Evolutionary conservation across 2,329 filamentous ascomycete species (phyloP).

Genomic region (Cladosporium cucumerinum): DNA sequence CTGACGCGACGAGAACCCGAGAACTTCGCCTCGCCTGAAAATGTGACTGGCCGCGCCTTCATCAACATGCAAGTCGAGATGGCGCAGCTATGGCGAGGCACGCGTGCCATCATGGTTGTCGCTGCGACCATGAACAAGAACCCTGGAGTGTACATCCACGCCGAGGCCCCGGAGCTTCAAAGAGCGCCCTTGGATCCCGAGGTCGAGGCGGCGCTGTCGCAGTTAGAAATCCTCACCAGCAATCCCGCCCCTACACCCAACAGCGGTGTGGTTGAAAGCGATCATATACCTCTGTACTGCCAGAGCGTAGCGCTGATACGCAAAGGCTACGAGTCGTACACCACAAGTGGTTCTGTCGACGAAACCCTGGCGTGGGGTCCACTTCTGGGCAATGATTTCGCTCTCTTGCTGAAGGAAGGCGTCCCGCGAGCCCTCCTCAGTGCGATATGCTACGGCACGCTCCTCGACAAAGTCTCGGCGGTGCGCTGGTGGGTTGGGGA

Average conservation of each 20-base stretch:
- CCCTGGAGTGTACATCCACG: neutral
- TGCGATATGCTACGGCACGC: conserved; percentile 1
- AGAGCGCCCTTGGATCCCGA: neutral
- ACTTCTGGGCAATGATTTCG: conserved; percentile 1
- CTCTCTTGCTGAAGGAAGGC: neutral
- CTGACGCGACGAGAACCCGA: neutral
- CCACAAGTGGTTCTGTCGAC: neutral
- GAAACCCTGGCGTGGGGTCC: neutral
- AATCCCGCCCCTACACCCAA: neutral
- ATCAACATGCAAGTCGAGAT: conserved; percentile 10
- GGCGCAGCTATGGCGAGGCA: conserved; percentile 6
- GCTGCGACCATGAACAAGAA: neutral
- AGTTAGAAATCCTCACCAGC: neutral
- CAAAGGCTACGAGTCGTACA: neutral
- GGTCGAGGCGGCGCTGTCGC: neutral
- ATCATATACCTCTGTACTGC: neutral
- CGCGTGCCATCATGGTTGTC: neutral
- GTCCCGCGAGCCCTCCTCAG: neutral
- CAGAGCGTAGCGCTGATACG: neutral
- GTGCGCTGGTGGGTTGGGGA: neutral
- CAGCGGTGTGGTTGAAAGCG: neutral
- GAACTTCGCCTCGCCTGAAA: neutral
- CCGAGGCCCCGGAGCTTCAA: neutral
- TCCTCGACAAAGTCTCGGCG: neutral
- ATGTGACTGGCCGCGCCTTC: neutral